Conservation (phyloP, 78 protist species). For the Dictyostelium intermedium region DNA sequence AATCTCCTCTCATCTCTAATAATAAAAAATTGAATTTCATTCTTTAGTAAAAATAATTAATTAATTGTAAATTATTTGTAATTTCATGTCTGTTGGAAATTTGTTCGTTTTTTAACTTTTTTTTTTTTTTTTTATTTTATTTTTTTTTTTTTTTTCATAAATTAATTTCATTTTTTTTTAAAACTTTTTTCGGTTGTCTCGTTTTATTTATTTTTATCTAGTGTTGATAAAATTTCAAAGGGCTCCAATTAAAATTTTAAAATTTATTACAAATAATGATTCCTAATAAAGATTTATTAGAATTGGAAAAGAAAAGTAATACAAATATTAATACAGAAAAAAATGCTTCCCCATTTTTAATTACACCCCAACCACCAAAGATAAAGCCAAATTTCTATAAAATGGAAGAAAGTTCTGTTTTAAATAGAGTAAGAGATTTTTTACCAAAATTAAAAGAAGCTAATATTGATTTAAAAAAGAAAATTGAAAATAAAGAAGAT, state of each 20-base stretch:
- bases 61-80: no score
- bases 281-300: conserved; percentile 44
- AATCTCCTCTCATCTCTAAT: no score
- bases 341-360: neutral
- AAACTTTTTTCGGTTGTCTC: neutral
- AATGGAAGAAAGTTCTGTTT: neutral
- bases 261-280: neutral
- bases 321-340: neutral
- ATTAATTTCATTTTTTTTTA: neutral
- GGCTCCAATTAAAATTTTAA: neutral
- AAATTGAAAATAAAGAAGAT: conserved; percentile 56
- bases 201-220: neutral
- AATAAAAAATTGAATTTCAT: no score
- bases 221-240: no score
- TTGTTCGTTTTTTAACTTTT: neutral
- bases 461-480: conserved; percentile 19
- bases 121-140: no score
- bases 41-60: no score
- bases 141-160: no score
- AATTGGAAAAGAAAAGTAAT: neutral
- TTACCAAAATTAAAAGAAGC: conserved; percentile 72
- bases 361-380: neutral
- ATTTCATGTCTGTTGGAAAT: no score
- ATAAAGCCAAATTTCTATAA: neutral
- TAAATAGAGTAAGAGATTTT: conserved; percentile 45